A percentile compares a stretch with the other conserved stretches of the same genome.
These are phyloP conservation scores for Penicillium sp. DNA, from an alignment of 2,329 filamentous ascomycete genomes.

Conservation along the genomic window DNA sequence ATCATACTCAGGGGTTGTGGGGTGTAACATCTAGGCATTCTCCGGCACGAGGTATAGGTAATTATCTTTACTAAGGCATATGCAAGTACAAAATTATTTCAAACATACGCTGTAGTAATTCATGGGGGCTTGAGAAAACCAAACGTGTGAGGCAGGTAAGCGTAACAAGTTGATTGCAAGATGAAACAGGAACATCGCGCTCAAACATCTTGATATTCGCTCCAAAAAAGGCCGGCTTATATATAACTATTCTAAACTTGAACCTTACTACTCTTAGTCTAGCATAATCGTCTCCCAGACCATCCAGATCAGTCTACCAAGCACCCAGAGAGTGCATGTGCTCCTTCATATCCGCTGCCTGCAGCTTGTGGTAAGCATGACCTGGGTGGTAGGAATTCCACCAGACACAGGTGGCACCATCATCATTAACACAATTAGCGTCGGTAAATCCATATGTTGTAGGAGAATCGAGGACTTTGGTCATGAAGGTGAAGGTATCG, in stretches of 20 bases:
- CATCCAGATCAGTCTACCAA: slow-evolving; percentile 19
- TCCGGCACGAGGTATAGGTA: neutral
- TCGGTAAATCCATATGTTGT: slow-evolving; percentile 26
- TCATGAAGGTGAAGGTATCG: slow-evolving; percentile 33
- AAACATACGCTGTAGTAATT: neutral
- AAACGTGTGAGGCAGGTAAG: neutral
- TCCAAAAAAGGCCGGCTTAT: neutral
- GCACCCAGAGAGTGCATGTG: slow-evolving; percentile 19
- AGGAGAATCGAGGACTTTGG: slow-evolving; percentile 26
- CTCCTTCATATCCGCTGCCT: slow-evolving; percentile 32
- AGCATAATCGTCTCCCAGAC: neutral
- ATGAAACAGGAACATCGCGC: slow-evolving; percentile 4
- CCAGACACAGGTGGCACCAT: slow-evolving; percentile 32
- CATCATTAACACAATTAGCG: slow-evolving; percentile 28
- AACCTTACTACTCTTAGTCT: neutral
- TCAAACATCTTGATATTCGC: neutral
- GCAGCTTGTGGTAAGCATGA: slow-evolving; percentile 27
- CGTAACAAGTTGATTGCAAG: slow-evolving; percentile 1
- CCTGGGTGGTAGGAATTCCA: slow-evolving; percentile 35
- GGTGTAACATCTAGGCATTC: neutral
- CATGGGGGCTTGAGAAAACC: neutral
- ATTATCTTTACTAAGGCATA: no score
- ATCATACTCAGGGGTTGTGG: neutral
- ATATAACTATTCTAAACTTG: neutral
- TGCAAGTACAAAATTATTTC: neutral